Base-by-base conservation (phyloP, 2,329 filamentous ascomycete genomes). In the Lithohypha guttulata region DNA sequence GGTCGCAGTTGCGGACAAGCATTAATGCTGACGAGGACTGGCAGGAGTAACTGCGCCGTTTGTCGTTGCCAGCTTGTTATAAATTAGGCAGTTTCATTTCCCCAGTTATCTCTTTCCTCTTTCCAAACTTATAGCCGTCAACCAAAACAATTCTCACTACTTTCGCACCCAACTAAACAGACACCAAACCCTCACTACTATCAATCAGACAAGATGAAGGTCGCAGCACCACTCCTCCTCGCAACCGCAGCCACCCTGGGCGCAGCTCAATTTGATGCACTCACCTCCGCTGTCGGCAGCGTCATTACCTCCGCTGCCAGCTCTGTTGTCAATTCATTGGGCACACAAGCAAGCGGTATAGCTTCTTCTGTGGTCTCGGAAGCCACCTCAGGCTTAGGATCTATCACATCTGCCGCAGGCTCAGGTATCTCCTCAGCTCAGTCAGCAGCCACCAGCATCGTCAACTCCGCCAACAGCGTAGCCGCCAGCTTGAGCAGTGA, bases 201-300 rank as follows among this genome's bases (percentile, higher is more conserved):
- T 19, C 17, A 19, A 11, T 13, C 19, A n/a, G n/a, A 22, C 34
- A 26, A 23, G 15, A 40, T 33, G 30, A 40, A 39, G 35, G 18
- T 39, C 26, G 13, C 35, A 29, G 23, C 35, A 13, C 26, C 35
- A 30, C 9, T 39, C 27, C 14, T 39, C 10, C 26, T 39, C 18
- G 27, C 23, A n/a, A 11, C 35, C 15, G 26, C 26, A 15, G 35
- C 35, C 4, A n/a, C 11, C 15, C 17, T 39, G 26, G 23, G 26
- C 13, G 18, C 26, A n/a, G n/a, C 35, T 14, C 35, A 39, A 28
- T 8, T 15, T 11, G 7, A 6, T 10, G 3, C 4, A 13, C 3
- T 31, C 4, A 20, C 14, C 17, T 33, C 30, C 14, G 6, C 13
- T 18, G 11, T 17, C 28, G 13, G 6, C 13, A 33, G 37, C 15